Conservation (phyloP, 148 eudicot genomes). For the Vaccinium darrowii region DNA sequence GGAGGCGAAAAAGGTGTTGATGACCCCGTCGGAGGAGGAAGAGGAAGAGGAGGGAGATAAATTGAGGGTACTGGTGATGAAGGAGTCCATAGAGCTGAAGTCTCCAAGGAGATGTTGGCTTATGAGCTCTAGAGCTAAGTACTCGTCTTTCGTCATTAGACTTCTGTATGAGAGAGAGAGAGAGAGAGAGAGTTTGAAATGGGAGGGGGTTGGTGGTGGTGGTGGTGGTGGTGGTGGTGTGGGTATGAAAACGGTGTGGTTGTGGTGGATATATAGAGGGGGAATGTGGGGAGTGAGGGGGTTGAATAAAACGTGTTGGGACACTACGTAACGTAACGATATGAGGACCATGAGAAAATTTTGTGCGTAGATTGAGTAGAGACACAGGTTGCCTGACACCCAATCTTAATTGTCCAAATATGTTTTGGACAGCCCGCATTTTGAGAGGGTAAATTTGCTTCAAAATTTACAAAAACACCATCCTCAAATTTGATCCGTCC, state of each 20-base stretch:
- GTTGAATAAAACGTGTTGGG: no score
- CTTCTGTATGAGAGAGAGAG: not conserved
- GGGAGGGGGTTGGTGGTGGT: not conserved
- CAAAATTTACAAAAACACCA: no score
- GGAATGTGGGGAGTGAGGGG: not conserved
- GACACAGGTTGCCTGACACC: no score
- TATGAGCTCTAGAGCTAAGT: slow-evolving; percentile 29
- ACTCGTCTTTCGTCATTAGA: slow-evolving; percentile 20
- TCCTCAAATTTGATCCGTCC: no score
- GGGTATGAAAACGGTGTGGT: not conserved
- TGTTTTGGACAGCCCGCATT: no score
- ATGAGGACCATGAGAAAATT: no score
- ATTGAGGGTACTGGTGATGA: slow-evolving; percentile 19
- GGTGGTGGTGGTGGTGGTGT: not conserved
- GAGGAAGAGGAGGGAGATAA: slow-evolving; percentile 5
- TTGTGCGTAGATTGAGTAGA: no score
- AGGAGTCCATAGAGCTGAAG: slow-evolving; percentile 26
- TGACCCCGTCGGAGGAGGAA: not conserved
- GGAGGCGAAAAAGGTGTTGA: slow-evolving; percentile 11
- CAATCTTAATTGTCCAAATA: no score
- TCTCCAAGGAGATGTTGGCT: slow-evolving; percentile 37
- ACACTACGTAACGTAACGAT: no score
- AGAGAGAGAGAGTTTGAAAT: not conserved
- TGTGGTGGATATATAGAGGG: not conserved
- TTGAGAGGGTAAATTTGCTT: no score